These are phyloP conservation scores for Eimeria maxima DNA, from an alignment of 169 alveolate species.

Conservation along the genomic window DNA sequence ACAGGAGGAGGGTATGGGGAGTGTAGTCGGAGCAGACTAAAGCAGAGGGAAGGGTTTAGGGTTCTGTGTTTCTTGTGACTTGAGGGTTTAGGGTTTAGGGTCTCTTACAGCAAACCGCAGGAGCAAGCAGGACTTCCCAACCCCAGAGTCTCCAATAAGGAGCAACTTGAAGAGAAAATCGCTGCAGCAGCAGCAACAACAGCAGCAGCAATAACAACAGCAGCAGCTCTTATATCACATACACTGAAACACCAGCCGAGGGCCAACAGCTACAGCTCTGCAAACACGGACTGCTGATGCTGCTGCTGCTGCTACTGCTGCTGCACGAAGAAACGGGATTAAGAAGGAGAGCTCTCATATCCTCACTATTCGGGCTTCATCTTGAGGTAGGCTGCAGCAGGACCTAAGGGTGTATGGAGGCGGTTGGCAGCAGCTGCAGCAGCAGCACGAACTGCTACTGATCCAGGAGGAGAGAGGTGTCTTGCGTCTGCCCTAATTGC, in stretches of 20 bases:
- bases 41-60: background rate
- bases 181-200: constrained; percentile 76
- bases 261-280: background rate
- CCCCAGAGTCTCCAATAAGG: constrained; percentile 99
- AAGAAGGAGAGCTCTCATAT: background rate
- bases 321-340: background rate
- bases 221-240: background rate
- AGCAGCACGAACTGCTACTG: background rate
- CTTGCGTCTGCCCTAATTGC: background rate
- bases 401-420: background rate
- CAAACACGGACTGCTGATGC: background rate
- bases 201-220: constrained; percentile 37
- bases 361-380: constrained; percentile 79
- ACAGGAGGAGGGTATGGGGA: too few relatives aligned
- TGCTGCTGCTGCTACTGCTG: background rate
- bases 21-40: too few relatives aligned
- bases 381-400: constrained; percentile 5
- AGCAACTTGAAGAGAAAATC: constrained; percentile 98
- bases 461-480: background rate
- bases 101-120: constrained; percentile 96
- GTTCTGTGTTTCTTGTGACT: background rate
- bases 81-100: background rate
- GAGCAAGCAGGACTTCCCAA: constrained; percentile 98
- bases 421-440: background rate
- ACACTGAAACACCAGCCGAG: constrained; percentile 51